Percentiles rank a stretch among this genome's conserved stretches.
Conservation (phyloP, 2,329 filamentous ascomycete genomes). For the Colletotrichum noveboracense region DNA sequence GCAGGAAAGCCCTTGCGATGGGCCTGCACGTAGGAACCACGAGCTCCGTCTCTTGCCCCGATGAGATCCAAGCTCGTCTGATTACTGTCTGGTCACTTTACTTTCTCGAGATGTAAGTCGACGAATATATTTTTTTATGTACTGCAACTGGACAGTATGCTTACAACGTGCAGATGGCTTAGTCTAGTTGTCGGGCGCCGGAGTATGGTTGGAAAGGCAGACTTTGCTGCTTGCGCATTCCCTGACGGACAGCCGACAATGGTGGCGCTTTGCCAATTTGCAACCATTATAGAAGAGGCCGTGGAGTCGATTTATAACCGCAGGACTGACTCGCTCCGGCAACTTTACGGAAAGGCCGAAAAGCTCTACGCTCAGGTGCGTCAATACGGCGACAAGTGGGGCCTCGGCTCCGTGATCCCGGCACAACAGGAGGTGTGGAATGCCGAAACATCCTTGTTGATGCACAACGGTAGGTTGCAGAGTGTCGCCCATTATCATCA, state of each 20-base stretch:
- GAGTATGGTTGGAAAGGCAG: constrained; percentile 3
- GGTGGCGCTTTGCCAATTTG: constrained; percentile 14
- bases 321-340: constrained; percentile 28
- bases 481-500: background rate
- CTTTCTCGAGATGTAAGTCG: constrained; percentile 28
- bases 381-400: constrained; percentile 13
- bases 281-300: constrained; percentile 6
- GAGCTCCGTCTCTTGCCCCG: constrained; percentile 17
- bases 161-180: background rate
- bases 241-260: constrained; percentile 8
- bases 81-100: constrained; percentile 33
- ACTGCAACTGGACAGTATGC: background rate
- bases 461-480: background rate
- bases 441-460: constrained; percentile 1
- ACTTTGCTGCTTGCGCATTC: constrained; percentile 7
- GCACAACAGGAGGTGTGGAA: background rate
- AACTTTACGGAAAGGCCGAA: constrained; percentile 28
- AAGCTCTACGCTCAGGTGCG: background rate
- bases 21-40: constrained; percentile 30
- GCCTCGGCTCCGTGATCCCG: background rate
- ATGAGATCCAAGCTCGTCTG: constrained; percentile 27
- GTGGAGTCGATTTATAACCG: constrained; percentile 27
- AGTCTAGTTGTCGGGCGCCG: constrained; percentile 10
- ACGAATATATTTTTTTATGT: rapidly evolving
- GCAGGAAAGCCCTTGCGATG: constrained; percentile 31